phyloP scores from a whole-genome alignment of 2,329 filamentous ascomycete species.

The Didymella sp. region DNA sequence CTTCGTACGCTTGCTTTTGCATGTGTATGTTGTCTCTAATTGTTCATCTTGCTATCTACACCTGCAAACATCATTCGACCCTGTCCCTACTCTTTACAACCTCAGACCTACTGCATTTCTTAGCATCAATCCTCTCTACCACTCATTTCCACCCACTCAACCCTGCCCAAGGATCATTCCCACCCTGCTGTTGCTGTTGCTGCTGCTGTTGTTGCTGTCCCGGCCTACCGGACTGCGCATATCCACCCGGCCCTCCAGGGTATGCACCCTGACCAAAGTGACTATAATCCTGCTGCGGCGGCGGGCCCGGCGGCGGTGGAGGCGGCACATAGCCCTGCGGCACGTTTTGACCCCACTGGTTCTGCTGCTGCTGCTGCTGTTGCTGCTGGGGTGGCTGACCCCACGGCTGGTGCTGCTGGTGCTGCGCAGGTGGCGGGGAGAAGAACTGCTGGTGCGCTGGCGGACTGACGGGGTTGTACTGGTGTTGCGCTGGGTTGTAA shows the following conservation, averaged over 20 bases:
- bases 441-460: constrained; percentile 66
- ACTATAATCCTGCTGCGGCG: constrained; percentile 60
- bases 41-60: not conserved
- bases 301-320: constrained; percentile 70
- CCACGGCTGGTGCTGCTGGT: constrained; percentile 62
- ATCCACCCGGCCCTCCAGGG: constrained; percentile 54
- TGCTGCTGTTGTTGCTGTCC: constrained; percentile 47
- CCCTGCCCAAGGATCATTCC: constrained; percentile 71
- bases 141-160: constrained; percentile 71
- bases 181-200: constrained; percentile 46
- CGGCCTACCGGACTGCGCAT: constrained; percentile 26
- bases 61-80: not conserved
- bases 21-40: not conserved
- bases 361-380: constrained; percentile 60
- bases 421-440: constrained; percentile 54
- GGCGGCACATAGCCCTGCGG: constrained; percentile 71
- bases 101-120: not conserved
- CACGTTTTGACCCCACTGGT: constrained; percentile 52
- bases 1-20: too few species aligned
- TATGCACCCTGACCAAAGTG: constrained; percentile 60
- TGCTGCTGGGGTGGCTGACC: constrained; percentile 55
- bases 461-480: constrained; percentile 56
- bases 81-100: not conserved
- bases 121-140: too few species aligned
- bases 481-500: constrained; percentile 55